Percentiles rank a stretch among this genome's conserved stretches.
These are phyloP conservation scores for Vigna hirtella DNA, from an alignment of 306 rosid genomes.

Conservation along the genomic window DNA sequence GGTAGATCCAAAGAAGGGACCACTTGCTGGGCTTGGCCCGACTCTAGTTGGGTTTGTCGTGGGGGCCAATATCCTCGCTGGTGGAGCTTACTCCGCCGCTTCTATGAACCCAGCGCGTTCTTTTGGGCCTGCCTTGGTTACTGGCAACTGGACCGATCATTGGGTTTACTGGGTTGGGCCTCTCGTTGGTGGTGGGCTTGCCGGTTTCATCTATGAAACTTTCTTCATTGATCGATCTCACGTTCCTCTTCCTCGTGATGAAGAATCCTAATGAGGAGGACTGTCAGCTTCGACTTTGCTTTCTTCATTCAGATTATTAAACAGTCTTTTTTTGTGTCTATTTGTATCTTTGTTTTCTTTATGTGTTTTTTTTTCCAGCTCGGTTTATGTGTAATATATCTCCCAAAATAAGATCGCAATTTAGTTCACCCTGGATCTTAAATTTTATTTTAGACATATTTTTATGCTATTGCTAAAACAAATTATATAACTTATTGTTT, in stretches of 20 bases:
- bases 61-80: slow-evolving; percentile 87
- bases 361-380: not conserved
- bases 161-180: slow-evolving; percentile 99
- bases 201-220: slow-evolving; percentile 74
- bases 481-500: too few species aligned
- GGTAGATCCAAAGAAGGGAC: slow-evolving; percentile 86
- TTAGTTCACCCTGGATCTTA: too few species aligned
- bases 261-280: slow-evolving; percentile 33
- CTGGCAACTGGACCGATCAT: slow-evolving; percentile 82
- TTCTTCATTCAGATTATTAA: not conserved
- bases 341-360: not conserved
- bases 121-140: slow-evolving; percentile 88
- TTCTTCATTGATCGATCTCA: slow-evolving; percentile 73
- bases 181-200: slow-evolving; percentile 88
- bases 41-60: slow-evolving; percentile 75
- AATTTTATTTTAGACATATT: too few species aligned
- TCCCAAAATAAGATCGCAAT: not conserved
- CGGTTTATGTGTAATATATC: not conserved
- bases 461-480: too few species aligned
- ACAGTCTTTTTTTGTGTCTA: not conserved
- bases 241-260: slow-evolving; percentile 51
- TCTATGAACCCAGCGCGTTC: slow-evolving; percentile 95
- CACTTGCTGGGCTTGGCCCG: slow-evolving; percentile 78
- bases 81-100: slow-evolving; percentile 79
- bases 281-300: not conserved